A percentile compares a stretch with the other conserved stretches of the same genome.
phyloP scores from a whole-genome alignment of 768 basidiomycete genomes.

The Suillus hirtellus region DNA sequence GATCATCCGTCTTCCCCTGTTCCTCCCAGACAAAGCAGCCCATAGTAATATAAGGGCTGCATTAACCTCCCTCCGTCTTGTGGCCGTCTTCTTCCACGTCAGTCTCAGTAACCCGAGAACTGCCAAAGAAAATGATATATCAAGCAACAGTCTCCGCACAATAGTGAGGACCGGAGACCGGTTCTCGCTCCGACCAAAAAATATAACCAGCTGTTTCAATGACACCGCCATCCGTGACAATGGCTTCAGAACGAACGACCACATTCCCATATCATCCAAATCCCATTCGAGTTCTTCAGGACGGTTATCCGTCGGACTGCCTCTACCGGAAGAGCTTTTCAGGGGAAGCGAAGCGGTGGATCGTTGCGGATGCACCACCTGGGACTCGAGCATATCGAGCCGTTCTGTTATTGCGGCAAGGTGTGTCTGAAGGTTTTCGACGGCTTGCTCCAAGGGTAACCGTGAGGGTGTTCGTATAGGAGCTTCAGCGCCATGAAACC shows the following conservation, averaged over 20 bases:
- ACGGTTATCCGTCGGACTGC: slow-evolving; percentile 41
- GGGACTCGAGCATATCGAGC: slow-evolving; percentile 63
- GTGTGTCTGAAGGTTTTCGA: slow-evolving; percentile 80
- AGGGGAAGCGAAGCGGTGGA: slow-evolving; percentile 44
- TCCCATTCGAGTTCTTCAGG: slow-evolving; percentile 52
- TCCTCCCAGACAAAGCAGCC: slow-evolving; percentile 66
- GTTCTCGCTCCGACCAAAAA: slow-evolving; percentile 60
- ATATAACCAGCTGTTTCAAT: slow-evolving; percentile 51
- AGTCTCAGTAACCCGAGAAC: slow-evolving; percentile 57
- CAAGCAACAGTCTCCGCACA: slow-evolving; percentile 72
- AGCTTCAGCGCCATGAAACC: slow-evolving; percentile 32
- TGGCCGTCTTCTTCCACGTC: slow-evolving; percentile 68
- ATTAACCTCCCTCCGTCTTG: slow-evolving; percentile 67
- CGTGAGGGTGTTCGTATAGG: slow-evolving; percentile 48
- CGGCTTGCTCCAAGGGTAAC: slow-evolving; percentile 61
- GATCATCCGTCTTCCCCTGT: slow-evolving; percentile 43
- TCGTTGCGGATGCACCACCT: slow-evolving; percentile 34
- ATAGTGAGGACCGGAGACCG: slow-evolving; percentile 68
- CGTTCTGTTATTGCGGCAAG: slow-evolving; percentile 82
- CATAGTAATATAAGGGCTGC: slow-evolving; percentile 67
- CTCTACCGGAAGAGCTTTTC: slow-evolving; percentile 40
- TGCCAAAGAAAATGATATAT: slow-evolving; percentile 71
- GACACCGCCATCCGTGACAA: slow-evolving; percentile 50
- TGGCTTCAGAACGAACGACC: slow-evolving; percentile 73
- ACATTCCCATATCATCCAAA: slow-evolving; percentile 81